These are phyloP conservation scores for Uronychia setigera DNA, from an alignment of 73 alveolate genomes.

Conservation along the genomic window DNA sequence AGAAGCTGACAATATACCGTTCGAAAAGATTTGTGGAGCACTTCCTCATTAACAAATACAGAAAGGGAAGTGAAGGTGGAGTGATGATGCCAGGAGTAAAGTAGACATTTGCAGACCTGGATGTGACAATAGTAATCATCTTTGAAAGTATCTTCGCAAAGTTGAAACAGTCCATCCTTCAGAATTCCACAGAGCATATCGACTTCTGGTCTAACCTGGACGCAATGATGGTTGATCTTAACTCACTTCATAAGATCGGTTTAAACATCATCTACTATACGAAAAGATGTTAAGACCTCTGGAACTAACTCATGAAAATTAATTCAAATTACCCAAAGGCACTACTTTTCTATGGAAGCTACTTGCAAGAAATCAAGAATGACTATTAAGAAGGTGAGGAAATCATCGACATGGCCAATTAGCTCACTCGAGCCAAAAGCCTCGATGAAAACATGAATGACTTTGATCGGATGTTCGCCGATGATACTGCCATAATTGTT, in stretches of 20 bases:
- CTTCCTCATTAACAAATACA: conserved; percentile 15
- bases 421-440: conserved; percentile 22
- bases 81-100: background rate
- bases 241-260: conserved; percentile 45
- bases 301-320: conserved; percentile 44
- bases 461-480: conserved; percentile 59
- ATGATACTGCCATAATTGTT: conserved; percentile 43
- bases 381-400: conserved; percentile 43
- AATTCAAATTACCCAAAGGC: conserved; percentile 57
- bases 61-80: background rate
- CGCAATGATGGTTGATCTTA: conserved; percentile 44
- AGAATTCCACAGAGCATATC: conserved; percentile 46
- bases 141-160: conserved; percentile 34
- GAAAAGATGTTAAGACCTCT: conserved; percentile 33
- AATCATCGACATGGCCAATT: conserved; percentile 2
- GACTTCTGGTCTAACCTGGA: conserved; percentile 59
- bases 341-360: conserved; percentile 40
- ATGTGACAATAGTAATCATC: conserved; percentile 52
- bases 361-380: conserved; percentile 38
- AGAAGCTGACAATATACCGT: conserved; percentile 28
- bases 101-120: conserved; percentile 31
- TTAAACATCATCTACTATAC: conserved; percentile 40
- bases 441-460: conserved; percentile 43
- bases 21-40: conserved; percentile 34
- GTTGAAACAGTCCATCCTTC: conserved; percentile 35